phyloP scores from a whole-genome alignment of 129 eudicot genomes.

The Smallanthus sonchifolius region DNA sequence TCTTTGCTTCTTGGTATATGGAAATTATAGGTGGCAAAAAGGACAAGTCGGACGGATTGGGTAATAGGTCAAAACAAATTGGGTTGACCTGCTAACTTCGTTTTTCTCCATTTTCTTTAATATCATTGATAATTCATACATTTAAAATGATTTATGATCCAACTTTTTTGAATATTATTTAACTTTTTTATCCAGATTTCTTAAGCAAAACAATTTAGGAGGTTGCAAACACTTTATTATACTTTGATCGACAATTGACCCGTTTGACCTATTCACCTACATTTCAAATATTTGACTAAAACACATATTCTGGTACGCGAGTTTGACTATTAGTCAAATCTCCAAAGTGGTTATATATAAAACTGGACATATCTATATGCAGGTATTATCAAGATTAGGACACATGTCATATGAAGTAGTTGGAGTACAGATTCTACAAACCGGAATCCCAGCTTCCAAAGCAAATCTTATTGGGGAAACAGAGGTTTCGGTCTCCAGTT shows the following conservation, averaged over 20 bases:
- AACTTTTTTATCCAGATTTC: background rate
- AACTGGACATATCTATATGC: conserved; percentile 5
- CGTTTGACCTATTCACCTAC: background rate
- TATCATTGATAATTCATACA: background rate
- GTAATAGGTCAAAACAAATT: background rate
- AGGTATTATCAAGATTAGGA: conserved; percentile 94
- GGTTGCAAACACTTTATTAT: background rate
- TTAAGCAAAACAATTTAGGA: background rate
- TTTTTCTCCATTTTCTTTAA: background rate
- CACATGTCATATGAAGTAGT: conserved; percentile 93
- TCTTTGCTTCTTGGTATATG: background rate
- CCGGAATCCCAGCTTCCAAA: conserved; percentile 90
- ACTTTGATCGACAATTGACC: background rate
- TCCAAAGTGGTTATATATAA: background rate
- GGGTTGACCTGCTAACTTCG: background rate
- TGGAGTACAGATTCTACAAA: conserved; percentile 92
- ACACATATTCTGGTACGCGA: background rate
- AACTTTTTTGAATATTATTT: background rate
- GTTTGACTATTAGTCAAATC: conserved; percentile 3
- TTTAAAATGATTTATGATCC: background rate
- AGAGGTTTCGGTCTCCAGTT: conserved; percentile 90
- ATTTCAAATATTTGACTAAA: background rate
- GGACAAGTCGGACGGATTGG: background rate
- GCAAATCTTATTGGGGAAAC: conserved; percentile 95
- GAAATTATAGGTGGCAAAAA: background rate